These are phyloP conservation scores for Aurinia saxatilis DNA, from an alignment of 345 rosid species.

Conservation along the genomic window DNA sequence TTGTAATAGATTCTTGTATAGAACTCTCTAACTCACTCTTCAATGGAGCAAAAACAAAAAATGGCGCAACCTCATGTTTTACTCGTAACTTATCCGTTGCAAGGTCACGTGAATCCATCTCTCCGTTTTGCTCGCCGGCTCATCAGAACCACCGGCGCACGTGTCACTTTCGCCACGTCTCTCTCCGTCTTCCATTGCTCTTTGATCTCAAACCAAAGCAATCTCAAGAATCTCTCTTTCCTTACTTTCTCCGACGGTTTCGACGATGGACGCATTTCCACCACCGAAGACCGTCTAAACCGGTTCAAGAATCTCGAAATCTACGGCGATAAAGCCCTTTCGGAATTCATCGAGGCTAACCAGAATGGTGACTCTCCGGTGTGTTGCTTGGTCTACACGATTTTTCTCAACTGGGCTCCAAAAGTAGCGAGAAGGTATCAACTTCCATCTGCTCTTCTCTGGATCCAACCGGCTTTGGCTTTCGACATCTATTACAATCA, in stretches of 20 bases:
- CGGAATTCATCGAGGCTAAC: conserved; percentile 26
- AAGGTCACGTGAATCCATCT: conserved; percentile 72
- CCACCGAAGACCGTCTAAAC: not conserved
- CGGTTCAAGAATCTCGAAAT: conserved; percentile 15
- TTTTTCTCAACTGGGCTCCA: too few species aligned
- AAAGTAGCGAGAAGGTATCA: too few species aligned
- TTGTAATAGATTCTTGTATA: not conserved
- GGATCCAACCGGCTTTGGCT: too few species aligned
- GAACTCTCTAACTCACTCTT: not conserved
- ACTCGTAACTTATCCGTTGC: conserved; percentile 45
- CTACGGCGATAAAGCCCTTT: conserved; percentile 11
- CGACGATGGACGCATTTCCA: conserved; percentile 39
- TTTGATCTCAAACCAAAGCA: not conserved
- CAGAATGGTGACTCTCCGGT: conserved; percentile 25
- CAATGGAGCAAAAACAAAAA: not conserved
- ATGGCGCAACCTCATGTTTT: conserved; percentile 43
- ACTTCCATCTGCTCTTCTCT: too few species aligned
- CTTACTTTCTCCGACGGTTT: conserved; percentile 57
- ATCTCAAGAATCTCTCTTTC: conserved; percentile 37
- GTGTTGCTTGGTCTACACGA: conserved; percentile 30
- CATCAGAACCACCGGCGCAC: too few species aligned
- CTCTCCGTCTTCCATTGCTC: conserved; percentile 35
- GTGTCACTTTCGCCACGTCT: too few species aligned
- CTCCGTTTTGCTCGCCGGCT: too few species aligned
- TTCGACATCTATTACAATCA: too few species aligned